Conservation (phyloP, 345 rosid species). For the Firmiana major region DNA sequence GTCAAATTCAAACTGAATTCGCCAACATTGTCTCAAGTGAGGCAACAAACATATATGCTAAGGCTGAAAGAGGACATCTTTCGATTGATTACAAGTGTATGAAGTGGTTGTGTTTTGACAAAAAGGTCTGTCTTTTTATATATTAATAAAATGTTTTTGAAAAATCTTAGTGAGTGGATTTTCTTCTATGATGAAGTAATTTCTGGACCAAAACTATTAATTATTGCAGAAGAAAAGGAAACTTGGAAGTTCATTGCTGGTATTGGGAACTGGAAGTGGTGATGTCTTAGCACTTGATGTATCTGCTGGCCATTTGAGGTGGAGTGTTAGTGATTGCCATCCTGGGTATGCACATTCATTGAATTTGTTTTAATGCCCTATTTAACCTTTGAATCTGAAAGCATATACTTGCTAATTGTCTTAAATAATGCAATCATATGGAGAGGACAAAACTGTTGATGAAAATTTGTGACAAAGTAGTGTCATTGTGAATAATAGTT, state of each 20-base stretch:
- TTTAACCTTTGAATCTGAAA: not conserved
- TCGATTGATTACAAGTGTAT: slow-evolving; percentile 69
- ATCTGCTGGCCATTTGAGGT: slow-evolving; percentile 81
- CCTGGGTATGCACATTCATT: slow-evolving; percentile 64
- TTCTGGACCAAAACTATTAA: not conserved
- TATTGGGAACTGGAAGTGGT: slow-evolving; percentile 88
- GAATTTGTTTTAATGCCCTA: not conserved
- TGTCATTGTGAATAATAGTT: not conserved
- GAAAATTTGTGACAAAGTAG: not conserved
- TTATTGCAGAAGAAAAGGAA: slow-evolving; percentile 63
- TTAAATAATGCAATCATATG: not conserved
- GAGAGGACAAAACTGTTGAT: not conserved
- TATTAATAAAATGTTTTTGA: not conserved
- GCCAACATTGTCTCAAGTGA: slow-evolving; percentile 46
- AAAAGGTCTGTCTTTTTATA: slow-evolving; percentile 32
- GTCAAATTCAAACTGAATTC: slow-evolving; percentile 65
- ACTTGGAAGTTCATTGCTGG: slow-evolving; percentile 45
- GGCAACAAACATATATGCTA: slow-evolving; percentile 22
- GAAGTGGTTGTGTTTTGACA: slow-evolving; percentile 54
- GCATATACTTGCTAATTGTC: not conserved
- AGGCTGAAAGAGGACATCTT: slow-evolving; percentile 52
- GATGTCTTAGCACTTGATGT: slow-evolving; percentile 94
- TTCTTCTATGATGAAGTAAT: not conserved
- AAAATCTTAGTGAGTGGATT: slow-evolving; percentile 16
- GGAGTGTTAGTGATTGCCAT: slow-evolving; percentile 86